These are phyloP conservation scores for Magnaporthales sp. DNA, from an alignment of 2,329 filamentous ascomycete genomes.

Conservation along the genomic window DNA sequence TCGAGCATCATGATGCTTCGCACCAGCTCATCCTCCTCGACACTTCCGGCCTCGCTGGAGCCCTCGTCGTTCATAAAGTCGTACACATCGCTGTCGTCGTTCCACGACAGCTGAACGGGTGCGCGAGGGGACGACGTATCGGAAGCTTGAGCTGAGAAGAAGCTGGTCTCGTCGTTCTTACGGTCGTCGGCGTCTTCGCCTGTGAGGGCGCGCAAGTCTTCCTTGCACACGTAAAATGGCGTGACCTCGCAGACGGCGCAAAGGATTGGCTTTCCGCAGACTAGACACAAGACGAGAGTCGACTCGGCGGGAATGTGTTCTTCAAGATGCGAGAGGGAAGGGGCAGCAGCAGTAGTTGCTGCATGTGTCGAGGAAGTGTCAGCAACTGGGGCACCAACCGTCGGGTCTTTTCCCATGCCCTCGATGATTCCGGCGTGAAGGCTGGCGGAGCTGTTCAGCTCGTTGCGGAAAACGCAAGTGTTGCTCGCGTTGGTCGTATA, in stretches of 20 bases:
- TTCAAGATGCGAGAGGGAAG: constrained; percentile 6
- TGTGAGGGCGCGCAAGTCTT: constrained; percentile 7
- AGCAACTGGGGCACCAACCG: constrained; percentile 62
- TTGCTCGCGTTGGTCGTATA: constrained; percentile 81
- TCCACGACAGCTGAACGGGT: neutral
- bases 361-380: constrained; percentile 21
- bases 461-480: constrained; percentile 91
- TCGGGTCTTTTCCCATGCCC: constrained; percentile 95
- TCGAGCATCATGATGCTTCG: neutral
- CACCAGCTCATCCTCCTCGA: constrained; percentile 25
- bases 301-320: neutral
- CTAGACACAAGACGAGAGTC: constrained; percentile 31
- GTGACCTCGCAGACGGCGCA: constrained; percentile 29
- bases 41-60: neutral
- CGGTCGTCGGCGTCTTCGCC: constrained; percentile 8
- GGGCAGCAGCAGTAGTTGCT: constrained; percentile 6
- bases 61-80: constrained; percentile 9
- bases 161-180: constrained; percentile 6
- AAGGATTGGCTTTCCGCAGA: constrained; percentile 34
- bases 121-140: neutral
- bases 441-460: constrained; percentile 81
- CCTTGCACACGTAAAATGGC: constrained; percentile 8
- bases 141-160: constrained; percentile 2
- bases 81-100: constrained; percentile 7
- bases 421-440: constrained; percentile 96